Base-by-base conservation (phyloP, 441 rosid species). In the Omphalea diandra region DNA sequence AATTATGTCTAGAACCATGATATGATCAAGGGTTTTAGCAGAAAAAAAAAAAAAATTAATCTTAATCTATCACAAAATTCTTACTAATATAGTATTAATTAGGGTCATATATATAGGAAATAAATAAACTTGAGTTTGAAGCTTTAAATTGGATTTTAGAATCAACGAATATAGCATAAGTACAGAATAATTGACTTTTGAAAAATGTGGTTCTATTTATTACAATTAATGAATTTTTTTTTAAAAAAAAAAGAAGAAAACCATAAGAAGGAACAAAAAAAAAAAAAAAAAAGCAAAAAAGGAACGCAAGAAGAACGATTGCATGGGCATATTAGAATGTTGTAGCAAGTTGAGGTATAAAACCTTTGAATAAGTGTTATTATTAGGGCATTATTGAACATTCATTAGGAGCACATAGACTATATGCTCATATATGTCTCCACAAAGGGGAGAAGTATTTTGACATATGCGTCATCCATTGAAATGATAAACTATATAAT, bases 301-400 rank as follows among this genome's bases (percentile, higher is more conserved):
- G n/a, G n/a, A n/a, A n/a, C n/a, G n/a, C n/a, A n/a, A 46, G 20
- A 15, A 14, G 20, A 20, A 29, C n/a, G n/a, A n/a, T 24, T 44
- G 27, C 8, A 59, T 27, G 10, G 17, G 71, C 49, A 67, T 54
- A 47, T 24, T n/a, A 69, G 83, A 82, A 85, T 83, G 73, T 79
- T 32, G 52, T 62, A 24, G 65, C 83, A 72, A 76, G 70, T 80
- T 73, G 79, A 65, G 70, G 69, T 44, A 65, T 35, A 71, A 77
- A 68, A n/a, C 1, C 47, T 11, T 49, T 29, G 54, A 78, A 76
- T 49, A 57, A 66, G 40, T 67, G 60, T 27, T n/a, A 79, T 81
- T 73, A 83, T 77, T 66, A 62, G 69, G 70, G 24, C 22, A 69
- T 74, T 59, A 69, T 70, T 75, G 73, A 76, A 59, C 61, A 50